Evolutionary conservation across 2,329 filamentous ascomycete genomes (phyloP), one percentile per base, ranked within the genome.

Genomic region (Colletotrichum costaricense): DNA sequence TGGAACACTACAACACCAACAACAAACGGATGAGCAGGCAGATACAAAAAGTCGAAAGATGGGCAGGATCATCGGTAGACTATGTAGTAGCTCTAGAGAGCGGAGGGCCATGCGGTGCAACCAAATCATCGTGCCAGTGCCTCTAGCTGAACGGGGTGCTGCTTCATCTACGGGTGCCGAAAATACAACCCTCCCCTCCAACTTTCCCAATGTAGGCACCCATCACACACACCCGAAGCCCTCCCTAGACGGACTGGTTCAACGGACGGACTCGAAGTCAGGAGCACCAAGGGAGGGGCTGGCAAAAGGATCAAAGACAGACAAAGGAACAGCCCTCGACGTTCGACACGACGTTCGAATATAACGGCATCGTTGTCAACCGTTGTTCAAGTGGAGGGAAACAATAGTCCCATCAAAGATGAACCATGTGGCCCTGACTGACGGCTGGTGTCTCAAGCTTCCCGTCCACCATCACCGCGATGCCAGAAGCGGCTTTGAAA

Each of bases 231-330:
- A 46, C 12, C n/a, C 55, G 3, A 49, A 16, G 55, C 24, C 52
- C 7, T 49, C 28, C 16, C 12, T 24, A 30, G 8, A 46, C 19
- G 59, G 42, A 14, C 5, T 52, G 49, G 35, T 49, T 16, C 46
- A 67, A 67, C 26, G 14, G 52, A n/a, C 58, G 52, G 52, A 56
- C 63, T 65, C 33, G 52, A 58, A 26, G 22, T 60, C 42, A n/a
- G n/a, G 46, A 35, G n/a, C 16, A 49, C 11, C 38, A 42, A 42
- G 14, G 42, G 16, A 5, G 28, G 7, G 65, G 59, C 42, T 49
- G 58, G 46, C 59, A 58, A 58, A 56, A 42, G 16, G 19, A 14
- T 19, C n/a, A 55, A n/a, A 38, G 28, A 16, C 33, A 22, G 63
- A 65, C 63, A 65, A 65, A 65, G 63, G 8, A n/a, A n/a, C 16